Evolutionary conservation across 1,284 basidiomycete genomes (phyloP), one percentile per base, ranked within the genome.

Genomic region (Ustilago cynodontis): DNA sequence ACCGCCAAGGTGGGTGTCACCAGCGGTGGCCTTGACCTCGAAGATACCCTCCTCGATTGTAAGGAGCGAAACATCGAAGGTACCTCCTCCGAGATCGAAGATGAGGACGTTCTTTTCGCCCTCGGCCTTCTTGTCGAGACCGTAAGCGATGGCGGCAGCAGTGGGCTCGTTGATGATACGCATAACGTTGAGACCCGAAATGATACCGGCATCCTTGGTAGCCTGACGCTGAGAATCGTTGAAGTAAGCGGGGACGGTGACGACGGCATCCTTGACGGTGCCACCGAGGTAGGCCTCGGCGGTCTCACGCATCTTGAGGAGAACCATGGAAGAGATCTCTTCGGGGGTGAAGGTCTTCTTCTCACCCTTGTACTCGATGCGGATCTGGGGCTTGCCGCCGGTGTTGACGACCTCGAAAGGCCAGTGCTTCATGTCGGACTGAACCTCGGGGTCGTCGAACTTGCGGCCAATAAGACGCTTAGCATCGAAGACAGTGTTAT

Each of bases 1-100:
- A 89, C 96, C 95, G 89, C 95, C 95, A 87, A 98, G 90, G 88
- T 98, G 95, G 73, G 95, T 99, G 89, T 98, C 96, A 91, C 95
- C 96, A 73, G 96, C 95, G 76, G 95, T 98, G 73, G 96, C 94
- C 90, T 97, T 96, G 88, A 98, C 95, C 88, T 97, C 95, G 89
- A 98, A 99, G 88, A 99, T 95, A 88, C 95, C 95, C 88, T 97
- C 95, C 88, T 98, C 94, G 76, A 98, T 98, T 75, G 95, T 95
- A 80, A 99, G 88, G 73, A 99, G 93, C 37, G 95, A 98, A 35
- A 98, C 96, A 92, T 98, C 96, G 88, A 98, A 98, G 53, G 95
- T 98, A 90, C 95, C 95, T 90, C 96, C 96, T 80, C 95, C 96
- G 58, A 98, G 91, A 90, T 99, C 96, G 89, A 97, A 98, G 87